Percentiles rank a stretch among this genome's conserved stretches.
Evolutionary conservation across 768 basidiomycete species (phyloP).

Genomic region (Trametes elegans): DNA sequence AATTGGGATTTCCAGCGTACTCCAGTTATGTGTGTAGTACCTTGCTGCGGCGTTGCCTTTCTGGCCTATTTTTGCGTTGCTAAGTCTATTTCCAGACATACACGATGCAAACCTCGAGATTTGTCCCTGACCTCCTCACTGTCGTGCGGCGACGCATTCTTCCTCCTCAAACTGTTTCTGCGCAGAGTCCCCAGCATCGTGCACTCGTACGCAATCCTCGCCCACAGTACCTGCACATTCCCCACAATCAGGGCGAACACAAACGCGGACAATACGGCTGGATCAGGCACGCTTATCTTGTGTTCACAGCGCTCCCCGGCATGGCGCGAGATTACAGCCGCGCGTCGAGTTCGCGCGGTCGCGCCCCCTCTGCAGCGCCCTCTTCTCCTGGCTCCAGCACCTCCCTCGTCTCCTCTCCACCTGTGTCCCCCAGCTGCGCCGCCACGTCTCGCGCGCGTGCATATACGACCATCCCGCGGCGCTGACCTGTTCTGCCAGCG

Average conservation of each 20-base stretch:
- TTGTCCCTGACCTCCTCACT: background rate
- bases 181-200: background rate
- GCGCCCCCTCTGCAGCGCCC: background rate
- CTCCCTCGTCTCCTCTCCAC: background rate
- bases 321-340: background rate
- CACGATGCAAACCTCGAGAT: no score
- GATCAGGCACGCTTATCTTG: slow-evolving; percentile 18
- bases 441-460: background rate
- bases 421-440: background rate
- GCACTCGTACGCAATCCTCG: background rate
- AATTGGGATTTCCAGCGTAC: no score
- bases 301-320: slow-evolving; percentile 7
- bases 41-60: no score
- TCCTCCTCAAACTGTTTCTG: background rate
- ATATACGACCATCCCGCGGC: background rate
- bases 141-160: background rate
- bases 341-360: background rate
- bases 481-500: background rate
- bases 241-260: slow-evolving; percentile 10
- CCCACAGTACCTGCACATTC: background rate
- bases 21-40: no score
- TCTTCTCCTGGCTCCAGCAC: slow-evolving; percentile 13
- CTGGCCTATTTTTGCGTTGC: no score
- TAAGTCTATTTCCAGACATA: no score
- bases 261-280: slow-evolving; percentile 7